Evolutionary conservation across 2,329 filamentous ascomycete genomes (phyloP).

Genomic region (Colletotrichum cuscutae): DNA sequence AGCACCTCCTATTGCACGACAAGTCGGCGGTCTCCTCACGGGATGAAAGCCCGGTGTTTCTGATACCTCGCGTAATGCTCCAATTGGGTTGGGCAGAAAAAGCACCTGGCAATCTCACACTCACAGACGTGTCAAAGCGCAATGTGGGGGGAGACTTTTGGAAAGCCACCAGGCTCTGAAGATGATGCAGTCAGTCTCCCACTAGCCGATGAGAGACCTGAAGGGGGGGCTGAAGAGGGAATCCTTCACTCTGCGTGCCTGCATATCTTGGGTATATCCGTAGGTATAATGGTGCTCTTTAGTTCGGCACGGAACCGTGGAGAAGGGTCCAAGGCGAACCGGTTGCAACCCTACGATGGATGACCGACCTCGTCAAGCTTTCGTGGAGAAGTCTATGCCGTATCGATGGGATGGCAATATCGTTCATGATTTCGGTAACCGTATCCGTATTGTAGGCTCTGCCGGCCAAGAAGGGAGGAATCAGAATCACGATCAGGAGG

Average conservation of each 20-base stretch:
- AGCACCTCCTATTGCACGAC: not conserved
- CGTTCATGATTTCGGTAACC: not conserved
- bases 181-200: not conserved
- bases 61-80: not conserved
- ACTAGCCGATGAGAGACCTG: not conserved
- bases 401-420: not conserved
- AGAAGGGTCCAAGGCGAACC: not conserved
- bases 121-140: conserved; percentile 31
- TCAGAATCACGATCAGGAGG: not conserved
- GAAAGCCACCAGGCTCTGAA: not conserved
- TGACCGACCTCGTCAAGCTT: not conserved
- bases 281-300: not conserved
- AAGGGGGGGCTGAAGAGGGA: not conserved
- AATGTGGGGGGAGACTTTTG: not conserved
- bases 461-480: not conserved
- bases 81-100: not conserved
- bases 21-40: not conserved
- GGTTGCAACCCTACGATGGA: not conserved
- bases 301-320: not conserved
- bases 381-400: not conserved
- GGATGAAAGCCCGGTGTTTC: conserved; percentile 16
- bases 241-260: not conserved
- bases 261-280: not conserved
- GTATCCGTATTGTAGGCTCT: not conserved
- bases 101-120: conserved; percentile 4